Evolutionary conservation across 2,329 filamentous ascomycete genomes (phyloP).

Genomic region (Chrysoporthe deuterocubensis): DNA sequence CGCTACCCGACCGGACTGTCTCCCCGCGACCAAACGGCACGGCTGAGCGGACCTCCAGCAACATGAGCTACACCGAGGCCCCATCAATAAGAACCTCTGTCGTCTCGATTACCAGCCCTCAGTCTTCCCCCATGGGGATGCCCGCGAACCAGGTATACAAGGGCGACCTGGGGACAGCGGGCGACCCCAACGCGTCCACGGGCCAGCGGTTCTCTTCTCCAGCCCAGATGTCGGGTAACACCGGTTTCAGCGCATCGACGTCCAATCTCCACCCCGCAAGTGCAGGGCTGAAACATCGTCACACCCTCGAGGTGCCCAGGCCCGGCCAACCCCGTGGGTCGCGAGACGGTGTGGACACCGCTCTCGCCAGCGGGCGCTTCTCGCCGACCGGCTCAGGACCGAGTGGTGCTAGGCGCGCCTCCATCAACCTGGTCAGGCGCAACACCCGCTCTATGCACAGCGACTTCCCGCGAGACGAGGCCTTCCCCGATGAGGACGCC

Average conservation of each 20-base stretch:
- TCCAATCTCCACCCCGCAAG: constrained; percentile 58
- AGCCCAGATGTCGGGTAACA: constrained; percentile 53
- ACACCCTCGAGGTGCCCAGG: constrained; percentile 87
- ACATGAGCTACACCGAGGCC: constrained; percentile 36
- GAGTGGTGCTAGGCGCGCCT: constrained; percentile 71
- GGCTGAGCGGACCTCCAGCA: constrained; percentile 36
- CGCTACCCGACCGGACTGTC: constrained; percentile 36
- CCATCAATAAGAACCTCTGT: constrained; percentile 39
- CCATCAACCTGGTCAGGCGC: constrained; percentile 79
- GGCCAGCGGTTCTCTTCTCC: constrained; percentile 69
- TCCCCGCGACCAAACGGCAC: constrained; percentile 28
- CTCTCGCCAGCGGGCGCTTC: constrained; percentile 77
- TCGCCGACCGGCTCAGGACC: constrained; percentile 65
- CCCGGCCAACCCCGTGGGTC: constrained; percentile 67
- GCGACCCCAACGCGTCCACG: constrained; percentile 30
- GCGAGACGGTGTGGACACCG: constrained; percentile 71
- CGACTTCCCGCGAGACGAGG: constrained; percentile 81
- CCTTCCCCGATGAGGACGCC: constrained; percentile 86
- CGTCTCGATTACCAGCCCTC: constrained; percentile 38
- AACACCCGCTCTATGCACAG: constrained; percentile 85
- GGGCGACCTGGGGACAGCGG: constrained; percentile 31
- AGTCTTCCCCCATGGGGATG: constrained; percentile 39
- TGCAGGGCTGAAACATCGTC: constrained; percentile 73
- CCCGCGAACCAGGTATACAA: constrained; percentile 37
- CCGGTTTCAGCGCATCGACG: constrained; percentile 42